phyloP scores from a whole-genome alignment of 1,139 yeast species.

The Pichia sp. region DNA sequence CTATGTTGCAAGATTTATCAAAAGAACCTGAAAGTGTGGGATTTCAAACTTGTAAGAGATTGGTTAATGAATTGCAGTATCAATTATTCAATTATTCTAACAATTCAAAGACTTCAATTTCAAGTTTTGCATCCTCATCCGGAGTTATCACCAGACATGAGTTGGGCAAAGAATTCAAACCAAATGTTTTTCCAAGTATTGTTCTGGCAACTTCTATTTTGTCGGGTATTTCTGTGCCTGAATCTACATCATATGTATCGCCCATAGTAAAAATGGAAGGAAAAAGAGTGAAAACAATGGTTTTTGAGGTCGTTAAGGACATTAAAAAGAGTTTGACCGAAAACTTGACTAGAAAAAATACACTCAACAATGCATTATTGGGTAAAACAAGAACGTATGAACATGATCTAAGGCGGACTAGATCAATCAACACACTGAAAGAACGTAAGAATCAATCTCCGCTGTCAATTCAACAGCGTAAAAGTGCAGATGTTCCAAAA shows the following conservation, averaged over 20 bases:
- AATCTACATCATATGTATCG: constrained; percentile 43
- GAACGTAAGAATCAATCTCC: constrained; percentile 8
- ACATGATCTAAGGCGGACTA: constrained; percentile 20
- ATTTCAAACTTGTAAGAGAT: constrained; percentile 75
- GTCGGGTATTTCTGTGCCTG: constrained; percentile 60
- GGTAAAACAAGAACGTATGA: constrained; percentile 16
- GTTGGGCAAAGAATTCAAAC: constrained; percentile 49
- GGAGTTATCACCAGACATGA: constrained; percentile 24
- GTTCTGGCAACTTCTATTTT: constrained; percentile 62
- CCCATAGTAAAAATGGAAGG: constrained; percentile 83
- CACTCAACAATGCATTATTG: constrained; percentile 34
- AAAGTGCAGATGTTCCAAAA: neutral
- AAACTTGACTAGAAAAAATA: constrained; percentile 59
- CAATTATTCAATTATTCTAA: constrained; percentile 54
- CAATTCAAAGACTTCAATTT: constrained; percentile 24
- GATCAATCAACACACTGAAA: constrained; percentile 10
- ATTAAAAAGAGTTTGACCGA: constrained; percentile 57
- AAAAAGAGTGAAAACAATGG: constrained; percentile 67
- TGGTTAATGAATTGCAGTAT: constrained; percentile 73
- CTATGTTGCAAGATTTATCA: constrained; percentile 52
- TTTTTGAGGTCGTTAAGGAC: constrained; percentile 65
- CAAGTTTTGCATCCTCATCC: constrained; percentile 25
- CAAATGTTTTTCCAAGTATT: constrained; percentile 72
- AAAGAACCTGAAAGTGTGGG: constrained; percentile 39
- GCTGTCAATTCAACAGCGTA: neutral